Base-by-base conservation (phyloP, 2,329 filamentous ascomycete species). In the Ophiostoma perfectum region DNA sequence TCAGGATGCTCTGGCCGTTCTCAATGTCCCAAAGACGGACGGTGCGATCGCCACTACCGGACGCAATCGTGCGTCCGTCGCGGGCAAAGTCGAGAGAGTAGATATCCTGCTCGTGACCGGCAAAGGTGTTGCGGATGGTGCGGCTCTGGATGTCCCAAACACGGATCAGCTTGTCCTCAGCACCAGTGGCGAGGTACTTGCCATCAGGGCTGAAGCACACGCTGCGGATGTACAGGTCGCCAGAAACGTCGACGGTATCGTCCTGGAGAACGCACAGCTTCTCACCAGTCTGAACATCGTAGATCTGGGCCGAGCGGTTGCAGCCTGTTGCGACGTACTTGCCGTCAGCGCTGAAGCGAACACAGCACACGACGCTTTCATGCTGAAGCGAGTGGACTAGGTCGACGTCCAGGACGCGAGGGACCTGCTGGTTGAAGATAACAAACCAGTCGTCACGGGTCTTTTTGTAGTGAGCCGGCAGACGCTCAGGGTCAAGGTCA, bases 251-350 rank as follows among this genome's bases (percentile, higher is more conserved):
- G 63, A 93, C 91, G 63, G 85, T 90, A 74, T 94, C 90, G 74
- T 99, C 95, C 78, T 97, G 92, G 45, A 98, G 83, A 70, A 95
- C 90, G 73, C 92, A 95, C 67, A 98, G 88, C 78, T 94, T 95
- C 73, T 92, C 87, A 68, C 95, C 95, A 16, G 87, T 90, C 74
- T 87, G 84, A 58, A 98, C 94, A 73, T 99, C 95, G 78, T 95
- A 99, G 74, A 99, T 99, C 79, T 98, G 94, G n/a, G 95, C 95
- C n/a, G 93, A 97, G 72, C 93, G 85, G 79, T 99, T 99, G 83
- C 95, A 98, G 60, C 95, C 95, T 5, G 95, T 99, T 7, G 95
- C 95, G 68, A 99, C 91, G 74, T 92, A 97, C 76, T 96, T 93
- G 73, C 95, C 95, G 76, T 99, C 95, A 68, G 91, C 87, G 77